These are phyloP conservation scores for Nemania abortiva DNA, from an alignment of 2,329 filamentous ascomycete genomes.

Conservation along the genomic window DNA sequence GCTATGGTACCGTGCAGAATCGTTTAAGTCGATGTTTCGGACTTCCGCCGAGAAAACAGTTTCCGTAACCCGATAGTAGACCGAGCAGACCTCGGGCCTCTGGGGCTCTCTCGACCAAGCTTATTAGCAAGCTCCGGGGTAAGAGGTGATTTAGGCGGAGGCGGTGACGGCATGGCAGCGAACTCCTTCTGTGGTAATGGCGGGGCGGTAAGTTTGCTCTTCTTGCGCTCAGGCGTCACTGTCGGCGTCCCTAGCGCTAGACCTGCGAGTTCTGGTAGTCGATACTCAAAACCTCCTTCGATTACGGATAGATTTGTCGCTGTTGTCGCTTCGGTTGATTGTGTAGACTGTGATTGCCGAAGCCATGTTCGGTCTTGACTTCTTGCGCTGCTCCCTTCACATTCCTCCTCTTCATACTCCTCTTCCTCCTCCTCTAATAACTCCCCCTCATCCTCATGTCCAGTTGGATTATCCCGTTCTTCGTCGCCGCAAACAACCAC, in stretches of 20 bases:
- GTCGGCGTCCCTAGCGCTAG: constrained; percentile 39
- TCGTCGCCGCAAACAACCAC: constrained; percentile 73
- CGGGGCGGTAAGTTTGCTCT: constrained; percentile 31
- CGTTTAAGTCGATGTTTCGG: constrained; percentile 34
- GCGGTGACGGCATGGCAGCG: constrained; percentile 29
- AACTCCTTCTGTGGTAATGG: constrained; percentile 35
- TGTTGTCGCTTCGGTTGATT: constrained; percentile 40
- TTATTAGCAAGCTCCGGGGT: constrained; percentile 17
- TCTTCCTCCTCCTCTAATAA: constrained; percentile 55
- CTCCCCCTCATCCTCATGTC: constrained; percentile 59
- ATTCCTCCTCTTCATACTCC: constrained; percentile 43
- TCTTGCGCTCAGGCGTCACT: constrained; percentile 41
- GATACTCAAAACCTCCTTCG: constrained; percentile 51
- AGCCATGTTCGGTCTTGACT: constrained; percentile 37
- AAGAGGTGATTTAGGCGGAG: constrained; percentile 38
- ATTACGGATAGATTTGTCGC: constrained; percentile 37
- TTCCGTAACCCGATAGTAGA: constrained; percentile 44
- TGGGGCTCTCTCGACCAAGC: constrained; percentile 27
- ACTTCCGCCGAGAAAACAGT: constrained; percentile 43
- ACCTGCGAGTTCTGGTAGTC: constrained; percentile 48
- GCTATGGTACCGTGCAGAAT: background rate
- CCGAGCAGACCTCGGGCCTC: constrained; percentile 38
- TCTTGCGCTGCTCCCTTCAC: constrained; percentile 37
- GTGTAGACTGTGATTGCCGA: constrained; percentile 41
- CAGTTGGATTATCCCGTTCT: constrained; percentile 60